phyloP scores from a whole-genome alignment of 768 basidiomycete species.

The Rubroboletus satanas region DNA sequence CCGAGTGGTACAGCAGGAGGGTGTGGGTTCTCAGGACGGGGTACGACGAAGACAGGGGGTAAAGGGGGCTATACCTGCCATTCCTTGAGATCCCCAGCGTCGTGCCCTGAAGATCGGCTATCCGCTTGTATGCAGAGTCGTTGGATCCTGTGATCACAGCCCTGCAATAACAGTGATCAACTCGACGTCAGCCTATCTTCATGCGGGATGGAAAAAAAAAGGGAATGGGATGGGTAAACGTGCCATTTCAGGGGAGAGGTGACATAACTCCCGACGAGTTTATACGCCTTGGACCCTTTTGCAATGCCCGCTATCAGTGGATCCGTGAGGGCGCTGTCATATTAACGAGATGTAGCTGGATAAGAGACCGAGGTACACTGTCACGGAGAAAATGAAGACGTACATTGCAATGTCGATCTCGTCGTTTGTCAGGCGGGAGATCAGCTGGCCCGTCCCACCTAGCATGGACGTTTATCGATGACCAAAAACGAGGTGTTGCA shows the following conservation, averaged over 20 bases:
- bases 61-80: constrained; percentile 55
- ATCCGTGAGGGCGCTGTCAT: constrained; percentile 80
- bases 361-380: neutral
- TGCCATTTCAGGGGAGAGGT: constrained; percentile 85
- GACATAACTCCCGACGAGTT: constrained; percentile 90
- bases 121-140: constrained; percentile 62
- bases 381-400: constrained; percentile 18
- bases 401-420: constrained; percentile 84
- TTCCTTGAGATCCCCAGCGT: constrained; percentile 85
- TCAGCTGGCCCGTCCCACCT: constrained; percentile 88
- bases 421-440: constrained; percentile 65
- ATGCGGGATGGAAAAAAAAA: neutral
- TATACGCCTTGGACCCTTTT: constrained; percentile 83
- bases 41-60: neutral
- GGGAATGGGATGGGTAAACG: constrained; percentile 9
- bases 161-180: constrained; percentile 40
- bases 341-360: neutral
- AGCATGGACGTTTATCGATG: constrained; percentile 15
- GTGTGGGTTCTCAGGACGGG: neutral
- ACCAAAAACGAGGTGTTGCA: constrained; percentile 1
- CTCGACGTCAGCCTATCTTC: neutral
- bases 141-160: constrained; percentile 83
- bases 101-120: constrained; percentile 74
- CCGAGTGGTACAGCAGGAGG: neutral
- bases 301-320: constrained; percentile 89